Percentiles rank a stretch among this genome's conserved stretches.
Evolutionary conservation across 768 basidiomycete species (phyloP).

Genomic region (Rhizopogon rudus): DNA sequence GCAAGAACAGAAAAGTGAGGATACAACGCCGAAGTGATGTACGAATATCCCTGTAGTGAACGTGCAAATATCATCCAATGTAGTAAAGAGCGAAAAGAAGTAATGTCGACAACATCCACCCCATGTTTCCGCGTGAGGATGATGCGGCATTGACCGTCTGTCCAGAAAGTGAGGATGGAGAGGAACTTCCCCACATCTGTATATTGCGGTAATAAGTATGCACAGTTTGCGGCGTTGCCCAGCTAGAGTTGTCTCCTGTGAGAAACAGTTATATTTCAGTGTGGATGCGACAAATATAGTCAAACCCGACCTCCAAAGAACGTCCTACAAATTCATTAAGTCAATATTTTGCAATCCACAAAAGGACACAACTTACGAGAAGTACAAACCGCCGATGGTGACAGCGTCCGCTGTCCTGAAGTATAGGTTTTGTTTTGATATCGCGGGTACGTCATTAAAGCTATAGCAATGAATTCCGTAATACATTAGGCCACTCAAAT

Average conservation of each 20-base stretch:
- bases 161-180: conserved; percentile 38
- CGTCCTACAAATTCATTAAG: conserved; percentile 38
- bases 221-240: conserved; percentile 64
- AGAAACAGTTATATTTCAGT: conserved; percentile 9
- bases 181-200: conserved; percentile 52
- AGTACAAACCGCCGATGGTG: conserved; percentile 64
- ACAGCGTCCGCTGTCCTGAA: conserved; percentile 53
- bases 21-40: background rate
- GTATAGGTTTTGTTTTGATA: conserved; percentile 58
- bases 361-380: conserved; percentile 50
- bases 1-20: background rate
- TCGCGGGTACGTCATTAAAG: conserved; percentile 63
- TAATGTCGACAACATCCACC: background rate
- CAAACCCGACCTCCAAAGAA: conserved; percentile 67
- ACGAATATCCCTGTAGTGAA: background rate
- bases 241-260: conserved; percentile 57
- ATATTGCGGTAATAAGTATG: conserved; percentile 79
- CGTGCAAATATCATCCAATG: background rate
- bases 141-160: conserved; percentile 12
- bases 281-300: background rate
- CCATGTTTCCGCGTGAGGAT: background rate
- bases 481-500: background rate
- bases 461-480: conserved; percentile 24
- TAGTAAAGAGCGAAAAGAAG: background rate
- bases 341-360: background rate